A percentile compares a stretch with the other conserved stretches of the same genome.
Evolutionary conservation across 768 basidiomycete genomes (phyloP).

Genomic region (Lanmaoa rubissima): DNA sequence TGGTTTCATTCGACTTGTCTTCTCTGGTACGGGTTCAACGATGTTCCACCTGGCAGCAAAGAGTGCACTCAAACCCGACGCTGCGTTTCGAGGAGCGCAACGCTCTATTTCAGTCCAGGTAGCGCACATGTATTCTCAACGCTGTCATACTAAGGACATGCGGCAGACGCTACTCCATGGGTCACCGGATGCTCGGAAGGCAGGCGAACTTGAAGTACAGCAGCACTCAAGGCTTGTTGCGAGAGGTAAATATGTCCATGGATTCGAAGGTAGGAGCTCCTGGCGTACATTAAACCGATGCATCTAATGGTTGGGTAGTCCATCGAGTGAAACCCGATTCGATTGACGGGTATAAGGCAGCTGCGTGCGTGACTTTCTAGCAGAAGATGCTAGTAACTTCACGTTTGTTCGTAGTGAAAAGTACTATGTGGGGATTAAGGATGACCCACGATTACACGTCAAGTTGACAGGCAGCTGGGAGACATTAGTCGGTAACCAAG

Average conservation of each 20-base stretch:
- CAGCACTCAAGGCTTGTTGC: slow-evolving; percentile 90
- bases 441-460: slow-evolving; percentile 69
- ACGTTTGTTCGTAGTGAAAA: slow-evolving; percentile 52
- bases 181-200: slow-evolving; percentile 84
- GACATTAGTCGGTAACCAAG: slow-evolving; percentile 84
- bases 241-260: slow-evolving; percentile 91
- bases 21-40: slow-evolving; percentile 1
- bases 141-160: slow-evolving; percentile 28
- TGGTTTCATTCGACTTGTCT: slow-evolving; percentile 4
- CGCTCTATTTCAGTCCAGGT: slow-evolving; percentile 68
- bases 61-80: slow-evolving; percentile 9
- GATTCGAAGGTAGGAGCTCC: slow-evolving; percentile 64
- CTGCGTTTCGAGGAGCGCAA: slow-evolving; percentile 27
- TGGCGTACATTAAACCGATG: background rate
- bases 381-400: slow-evolving; percentile 1
- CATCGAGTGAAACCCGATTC: slow-evolving; percentile 85
- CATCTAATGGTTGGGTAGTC: slow-evolving; percentile 41
- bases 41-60: slow-evolving; percentile 27
- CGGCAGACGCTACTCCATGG: slow-evolving; percentile 85
- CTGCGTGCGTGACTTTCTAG: slow-evolving; percentile 59
- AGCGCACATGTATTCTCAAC: slow-evolving; percentile 21
- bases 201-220: slow-evolving; percentile 68
- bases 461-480: slow-evolving; percentile 96
- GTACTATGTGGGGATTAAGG: slow-evolving; percentile 80
- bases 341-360: slow-evolving; percentile 80